phyloP scores from a whole-genome alignment of 106 monocot species.

The Xerophyta viscosa region DNA sequence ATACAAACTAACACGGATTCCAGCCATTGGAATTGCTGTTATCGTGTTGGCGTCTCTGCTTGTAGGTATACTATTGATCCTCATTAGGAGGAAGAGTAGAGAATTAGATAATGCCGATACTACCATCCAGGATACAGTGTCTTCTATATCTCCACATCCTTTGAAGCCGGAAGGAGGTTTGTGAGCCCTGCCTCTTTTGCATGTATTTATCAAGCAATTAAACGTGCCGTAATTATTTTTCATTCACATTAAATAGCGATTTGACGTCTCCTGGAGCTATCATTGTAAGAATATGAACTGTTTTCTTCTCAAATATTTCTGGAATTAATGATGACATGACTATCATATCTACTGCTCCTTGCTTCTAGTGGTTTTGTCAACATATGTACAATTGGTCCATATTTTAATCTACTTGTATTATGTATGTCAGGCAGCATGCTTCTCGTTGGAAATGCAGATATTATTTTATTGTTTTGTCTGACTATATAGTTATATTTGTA shows the following conservation, averaged over 20 bases:
- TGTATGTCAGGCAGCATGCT: no score
- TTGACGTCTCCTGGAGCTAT: no score
- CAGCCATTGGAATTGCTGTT: conserved; percentile 55
- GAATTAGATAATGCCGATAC: conserved; percentile 48
- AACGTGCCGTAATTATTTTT: no score
- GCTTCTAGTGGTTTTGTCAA: no score
- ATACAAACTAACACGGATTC: conserved; percentile 40
- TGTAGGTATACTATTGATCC: conserved; percentile 40
- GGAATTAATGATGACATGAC: no score
- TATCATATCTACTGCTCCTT: no score
- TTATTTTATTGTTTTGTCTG: background rate
- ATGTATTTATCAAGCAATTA: no score
- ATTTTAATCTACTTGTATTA: no score
- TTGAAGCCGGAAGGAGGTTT: conserved; percentile 59
- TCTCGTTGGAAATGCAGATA: background rate
- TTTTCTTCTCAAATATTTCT: no score
- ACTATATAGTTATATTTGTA: conserved; percentile 16
- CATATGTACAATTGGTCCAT: no score
- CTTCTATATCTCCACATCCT: conserved; percentile 26
- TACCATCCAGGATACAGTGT: conserved; percentile 20
- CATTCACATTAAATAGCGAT: no score
- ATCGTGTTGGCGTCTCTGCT: conserved; percentile 40
- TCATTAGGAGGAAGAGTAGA: conserved; percentile 66
- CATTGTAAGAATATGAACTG: no score
- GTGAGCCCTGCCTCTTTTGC: conserved; percentile 5